Evolutionary conservation across 164 flowering plant species (phyloP).

Genomic region (Berberis vulgaris): DNA sequence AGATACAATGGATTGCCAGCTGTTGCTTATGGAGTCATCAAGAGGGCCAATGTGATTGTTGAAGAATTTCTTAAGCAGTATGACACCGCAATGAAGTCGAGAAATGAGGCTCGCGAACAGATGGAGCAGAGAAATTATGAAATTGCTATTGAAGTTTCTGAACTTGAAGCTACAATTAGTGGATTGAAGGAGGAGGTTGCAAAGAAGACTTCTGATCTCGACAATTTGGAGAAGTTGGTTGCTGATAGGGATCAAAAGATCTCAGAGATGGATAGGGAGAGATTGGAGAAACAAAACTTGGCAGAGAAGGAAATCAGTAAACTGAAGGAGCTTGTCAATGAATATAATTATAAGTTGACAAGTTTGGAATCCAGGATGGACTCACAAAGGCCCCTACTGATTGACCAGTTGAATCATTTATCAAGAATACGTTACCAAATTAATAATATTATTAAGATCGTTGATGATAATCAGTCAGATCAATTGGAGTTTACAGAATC

Average conservation of each 20-base stretch:
- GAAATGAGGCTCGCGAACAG: constrained; percentile 72
- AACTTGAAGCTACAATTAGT: constrained; percentile 79
- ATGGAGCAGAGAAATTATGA: constrained; percentile 90
- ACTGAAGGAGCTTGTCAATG: constrained; percentile 37
- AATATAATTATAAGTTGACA: constrained; percentile 40
- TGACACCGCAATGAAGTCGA: constrained; percentile 46
- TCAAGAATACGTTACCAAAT: constrained; percentile 60
- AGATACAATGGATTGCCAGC: constrained; percentile 83
- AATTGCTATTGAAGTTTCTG: constrained; percentile 93
- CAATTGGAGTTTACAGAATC: constrained; percentile 64
- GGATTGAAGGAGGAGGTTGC: constrained; percentile 60
- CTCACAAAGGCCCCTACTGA: constrained; percentile 44
- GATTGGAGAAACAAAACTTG: constrained; percentile 28
- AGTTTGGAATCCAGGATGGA: constrained; percentile 52
- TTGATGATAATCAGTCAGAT: constrained; percentile 40
- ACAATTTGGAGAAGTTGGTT: constrained; percentile 38
- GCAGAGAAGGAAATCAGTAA: constrained; percentile 36
- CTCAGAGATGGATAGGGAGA: constrained; percentile 41
- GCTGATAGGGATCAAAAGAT: constrained; percentile 45
- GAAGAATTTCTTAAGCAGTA: constrained; percentile 77
- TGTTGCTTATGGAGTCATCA: constrained; percentile 83
- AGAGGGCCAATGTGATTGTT: constrained; percentile 83
- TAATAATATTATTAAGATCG: constrained; percentile 44
- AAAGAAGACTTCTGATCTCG: constrained; percentile 34
- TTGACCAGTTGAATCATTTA: constrained; percentile 63